These are phyloP conservation scores for Lyophyllum atratum DNA, from an alignment of 768 basidiomycete genomes.

Conservation along the genomic window DNA sequence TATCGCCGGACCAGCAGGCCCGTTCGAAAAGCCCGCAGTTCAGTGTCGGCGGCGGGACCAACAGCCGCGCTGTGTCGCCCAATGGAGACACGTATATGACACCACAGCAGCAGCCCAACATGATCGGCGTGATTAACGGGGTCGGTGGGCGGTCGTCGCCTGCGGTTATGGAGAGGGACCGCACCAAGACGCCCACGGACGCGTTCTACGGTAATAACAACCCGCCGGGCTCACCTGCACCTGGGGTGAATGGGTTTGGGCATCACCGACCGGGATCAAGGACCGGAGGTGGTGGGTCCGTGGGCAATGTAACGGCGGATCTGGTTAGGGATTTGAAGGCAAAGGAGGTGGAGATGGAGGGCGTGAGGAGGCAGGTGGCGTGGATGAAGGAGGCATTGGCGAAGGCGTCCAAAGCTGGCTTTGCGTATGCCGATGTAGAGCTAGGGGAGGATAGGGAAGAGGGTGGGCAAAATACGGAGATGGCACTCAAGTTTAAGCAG, in stretches of 20 bases:
- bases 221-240: slow-evolving; percentile 43
- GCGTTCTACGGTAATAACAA: slow-evolving; percentile 53
- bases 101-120: slow-evolving; percentile 46
- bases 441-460: slow-evolving; percentile 37
- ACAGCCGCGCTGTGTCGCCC: slow-evolving; percentile 65
- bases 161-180: slow-evolving; percentile 46
- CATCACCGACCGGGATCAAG: slow-evolving; percentile 40
- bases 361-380: slow-evolving; percentile 69
- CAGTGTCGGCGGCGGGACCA: slow-evolving; percentile 46
- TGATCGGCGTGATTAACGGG: slow-evolving; percentile 57
- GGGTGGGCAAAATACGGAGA: slow-evolving; percentile 60
- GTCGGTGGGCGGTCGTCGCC: slow-evolving; percentile 38
- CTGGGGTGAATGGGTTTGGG: slow-evolving; percentile 50
- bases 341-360: slow-evolving; percentile 81
- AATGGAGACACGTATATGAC: slow-evolving; percentile 26
- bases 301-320: slow-evolving; percentile 73
- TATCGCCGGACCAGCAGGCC: slow-evolving; percentile 54
- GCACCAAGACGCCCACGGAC: slow-evolving; percentile 55
- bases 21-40: slow-evolving; percentile 60
- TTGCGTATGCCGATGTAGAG: slow-evolving; percentile 56
- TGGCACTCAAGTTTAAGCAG: slow-evolving; percentile 83
- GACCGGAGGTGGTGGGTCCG: slow-evolving; percentile 47
- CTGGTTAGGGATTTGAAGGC: slow-evolving; percentile 77
- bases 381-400: slow-evolving; percentile 86
- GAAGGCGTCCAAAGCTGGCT: slow-evolving; percentile 79